Evolutionary conservation across 179 eudicot genomes (phyloP).

Genomic region (Drosera spatulata): DNA sequence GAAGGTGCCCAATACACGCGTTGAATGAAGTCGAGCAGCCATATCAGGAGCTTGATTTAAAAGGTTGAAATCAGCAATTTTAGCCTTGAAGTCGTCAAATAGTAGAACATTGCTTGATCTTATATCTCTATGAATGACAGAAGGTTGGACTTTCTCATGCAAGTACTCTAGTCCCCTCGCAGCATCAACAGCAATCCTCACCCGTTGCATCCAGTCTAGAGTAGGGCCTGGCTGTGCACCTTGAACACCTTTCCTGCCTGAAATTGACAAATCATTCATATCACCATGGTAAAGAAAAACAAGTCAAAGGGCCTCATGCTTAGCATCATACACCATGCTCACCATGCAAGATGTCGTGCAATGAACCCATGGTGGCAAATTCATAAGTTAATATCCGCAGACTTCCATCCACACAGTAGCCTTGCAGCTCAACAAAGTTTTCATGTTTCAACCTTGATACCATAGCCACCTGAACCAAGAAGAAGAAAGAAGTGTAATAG

Average conservation of each 20-base stretch:
- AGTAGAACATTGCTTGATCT: constrained; percentile 1
- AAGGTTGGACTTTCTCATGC: no score
- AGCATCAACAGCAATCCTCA: background rate
- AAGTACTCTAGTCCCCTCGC: background rate
- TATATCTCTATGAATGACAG: no score
- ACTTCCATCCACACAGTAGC: constrained; percentile 42
- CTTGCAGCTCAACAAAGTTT: constrained; percentile 38
- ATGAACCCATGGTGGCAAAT: constrained; percentile 31
- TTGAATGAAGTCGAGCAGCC: constrained; percentile 2
- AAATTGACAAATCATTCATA: background rate
- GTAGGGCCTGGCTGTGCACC: constrained; percentile 1
- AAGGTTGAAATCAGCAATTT: background rate
- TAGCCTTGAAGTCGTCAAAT: background rate
- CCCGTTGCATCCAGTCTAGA: background rate
- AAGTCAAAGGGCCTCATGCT: no score
- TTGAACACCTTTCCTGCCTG: constrained; percentile 1
- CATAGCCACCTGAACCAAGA: constrained; percentile 27
- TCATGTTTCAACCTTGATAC: constrained; percentile 35
- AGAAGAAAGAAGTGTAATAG: background rate
- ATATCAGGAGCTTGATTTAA: no score
- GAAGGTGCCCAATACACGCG: constrained; percentile 1
- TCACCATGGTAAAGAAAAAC: no score
- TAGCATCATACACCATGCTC: background rate
- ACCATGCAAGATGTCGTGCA: constrained; percentile 46
- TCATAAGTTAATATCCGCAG: constrained; percentile 16